These are phyloP conservation scores for Alloascoidea africana DNA, from an alignment of 805 yeast species.

Conservation along the genomic window DNA sequence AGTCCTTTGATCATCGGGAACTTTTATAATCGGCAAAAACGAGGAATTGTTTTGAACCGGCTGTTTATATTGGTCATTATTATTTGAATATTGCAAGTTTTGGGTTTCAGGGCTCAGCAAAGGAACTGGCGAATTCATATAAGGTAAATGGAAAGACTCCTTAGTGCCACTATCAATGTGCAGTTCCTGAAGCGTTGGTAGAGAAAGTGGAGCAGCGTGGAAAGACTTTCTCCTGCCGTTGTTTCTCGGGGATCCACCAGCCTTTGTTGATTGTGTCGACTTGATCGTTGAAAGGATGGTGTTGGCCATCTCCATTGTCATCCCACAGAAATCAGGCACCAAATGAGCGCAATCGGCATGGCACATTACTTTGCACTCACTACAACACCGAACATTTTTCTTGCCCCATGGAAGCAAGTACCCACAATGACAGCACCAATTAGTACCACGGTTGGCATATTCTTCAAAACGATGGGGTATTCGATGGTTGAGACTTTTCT, in stretches of 20 bases:
- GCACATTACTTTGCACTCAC: conserved; percentile 59
- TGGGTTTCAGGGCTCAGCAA: too few species aligned
- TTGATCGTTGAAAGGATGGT: conserved; percentile 58
- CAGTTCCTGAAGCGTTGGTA: too few species aligned
- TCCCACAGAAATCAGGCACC: conserved; percentile 84
- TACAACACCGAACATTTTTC: conserved; percentile 66
- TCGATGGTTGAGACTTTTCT: conserved; percentile 53
- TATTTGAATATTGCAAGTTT: too few species aligned
- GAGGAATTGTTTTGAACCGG: too few species aligned
- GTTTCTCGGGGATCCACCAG: neutral
- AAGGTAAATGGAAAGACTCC: too few species aligned
- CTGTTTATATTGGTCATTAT: too few species aligned
- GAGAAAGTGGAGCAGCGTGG: too few species aligned
- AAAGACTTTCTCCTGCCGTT: too few species aligned
- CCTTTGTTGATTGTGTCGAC: conserved; percentile 26
- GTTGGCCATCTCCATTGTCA: conserved; percentile 78
- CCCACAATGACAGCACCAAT: conserved; percentile 91
- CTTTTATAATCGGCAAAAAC: too few species aligned
- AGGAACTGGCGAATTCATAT: too few species aligned
- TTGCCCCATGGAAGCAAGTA: conserved; percentile 75
- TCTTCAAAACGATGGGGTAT: conserved; percentile 79
- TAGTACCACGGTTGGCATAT: conserved; percentile 63
- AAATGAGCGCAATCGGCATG: conserved; percentile 70
- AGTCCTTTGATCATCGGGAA: too few species aligned
- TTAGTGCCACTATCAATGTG: too few species aligned